These are phyloP conservation scores for Podospora pseudopauciseta DNA, from an alignment of 495 filamentous ascomycete species.

Conservation along the genomic window DNA sequence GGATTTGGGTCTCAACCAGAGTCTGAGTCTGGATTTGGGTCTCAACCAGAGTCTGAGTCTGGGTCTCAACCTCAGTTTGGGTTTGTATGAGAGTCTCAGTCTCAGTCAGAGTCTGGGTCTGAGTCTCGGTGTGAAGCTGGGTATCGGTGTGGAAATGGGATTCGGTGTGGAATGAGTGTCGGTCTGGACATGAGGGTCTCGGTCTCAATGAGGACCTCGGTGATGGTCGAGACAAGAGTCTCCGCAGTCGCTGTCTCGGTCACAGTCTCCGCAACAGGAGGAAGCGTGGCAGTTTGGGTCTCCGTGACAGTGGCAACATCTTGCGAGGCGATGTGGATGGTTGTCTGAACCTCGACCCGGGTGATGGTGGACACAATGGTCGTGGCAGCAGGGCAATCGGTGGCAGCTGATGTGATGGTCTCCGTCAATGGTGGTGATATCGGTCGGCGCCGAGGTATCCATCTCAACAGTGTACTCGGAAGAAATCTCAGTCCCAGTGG, in stretches of 20 bases:
- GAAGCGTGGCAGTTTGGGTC: not conserved
- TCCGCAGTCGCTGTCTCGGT: not conserved
- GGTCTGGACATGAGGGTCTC: too few relatives aligned
- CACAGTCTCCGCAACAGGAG: not conserved
- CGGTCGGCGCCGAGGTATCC: not conserved
- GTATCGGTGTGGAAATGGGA: too few relatives aligned
- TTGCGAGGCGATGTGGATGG: not conserved
- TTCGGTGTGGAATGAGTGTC: too few relatives aligned
- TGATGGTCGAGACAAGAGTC: not conserved
- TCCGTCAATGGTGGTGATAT: not conserved
- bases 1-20: too few relatives aligned
- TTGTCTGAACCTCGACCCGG: not conserved
- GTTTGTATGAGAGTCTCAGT: too few relatives aligned
- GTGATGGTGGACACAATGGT: not conserved
- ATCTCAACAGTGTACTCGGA: not conserved
- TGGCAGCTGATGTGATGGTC: not conserved
- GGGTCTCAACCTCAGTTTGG: too few relatives aligned
- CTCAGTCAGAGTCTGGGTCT: too few relatives aligned
- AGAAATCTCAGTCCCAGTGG: not conserved
- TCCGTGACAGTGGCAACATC: not conserved
- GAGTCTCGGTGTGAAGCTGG: too few relatives aligned
- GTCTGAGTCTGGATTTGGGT: too few relatives aligned
- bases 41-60: too few relatives aligned
- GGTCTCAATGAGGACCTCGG: too few relatives aligned
- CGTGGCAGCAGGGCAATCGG: not conserved